Evolutionary conservation across 805 yeast genomes (phyloP).

Genomic region (Kluyveromyces lactis): DNA sequence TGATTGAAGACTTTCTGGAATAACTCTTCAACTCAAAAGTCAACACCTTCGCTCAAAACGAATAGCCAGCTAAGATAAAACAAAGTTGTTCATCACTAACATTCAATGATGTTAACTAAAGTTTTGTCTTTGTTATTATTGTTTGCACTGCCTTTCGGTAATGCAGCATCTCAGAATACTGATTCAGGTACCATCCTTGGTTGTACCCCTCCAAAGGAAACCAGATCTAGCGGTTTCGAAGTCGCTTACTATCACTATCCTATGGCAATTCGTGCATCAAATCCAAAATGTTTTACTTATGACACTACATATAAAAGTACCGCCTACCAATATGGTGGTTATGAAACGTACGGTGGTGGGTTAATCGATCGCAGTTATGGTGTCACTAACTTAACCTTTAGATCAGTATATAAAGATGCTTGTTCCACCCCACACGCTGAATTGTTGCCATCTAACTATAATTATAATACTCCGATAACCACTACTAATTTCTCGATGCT

Average conservation of each 20-base stretch:
- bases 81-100: too few species aligned
- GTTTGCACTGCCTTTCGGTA: background rate
- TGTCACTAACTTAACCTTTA: constrained; percentile 7
- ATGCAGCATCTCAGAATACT: background rate
- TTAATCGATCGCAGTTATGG: constrained; percentile 5
- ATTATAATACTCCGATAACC: constrained; percentile 7
- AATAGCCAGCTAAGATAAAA: too few species aligned
- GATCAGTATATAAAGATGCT: background rate
- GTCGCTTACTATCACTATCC: constrained; percentile 4
- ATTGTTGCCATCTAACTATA: constrained; percentile 9
- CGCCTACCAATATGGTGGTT: constrained; percentile 6
- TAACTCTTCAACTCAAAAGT: too few species aligned
- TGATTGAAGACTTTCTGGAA: too few species aligned
- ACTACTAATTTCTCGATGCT: constrained; percentile 17
- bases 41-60: too few species aligned
- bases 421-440: background rate
- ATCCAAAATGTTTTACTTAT: background rate
- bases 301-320: background rate
- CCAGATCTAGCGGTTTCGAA: background rate
- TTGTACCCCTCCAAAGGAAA: background rate
- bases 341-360: constrained; percentile 7
- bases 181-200: background rate
- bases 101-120: background rate
- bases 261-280: background rate
- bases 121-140: background rate